These are phyloP conservation scores for Trypanosoma platydactyli DNA, from an alignment of 208 protist genomes.

Conservation along the genomic window DNA sequence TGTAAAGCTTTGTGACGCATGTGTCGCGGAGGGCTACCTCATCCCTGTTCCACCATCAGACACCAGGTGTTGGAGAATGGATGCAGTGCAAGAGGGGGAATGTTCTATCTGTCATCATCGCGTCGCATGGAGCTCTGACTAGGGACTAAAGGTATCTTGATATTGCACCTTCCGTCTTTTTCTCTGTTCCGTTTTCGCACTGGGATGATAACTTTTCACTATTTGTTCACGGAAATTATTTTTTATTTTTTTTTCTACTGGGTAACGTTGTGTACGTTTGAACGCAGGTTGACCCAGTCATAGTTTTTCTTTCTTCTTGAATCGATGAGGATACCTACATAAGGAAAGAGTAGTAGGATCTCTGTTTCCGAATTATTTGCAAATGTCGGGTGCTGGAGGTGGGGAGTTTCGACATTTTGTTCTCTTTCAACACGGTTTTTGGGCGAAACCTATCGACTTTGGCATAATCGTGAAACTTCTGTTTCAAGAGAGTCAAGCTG, in stretches of 20 bases:
- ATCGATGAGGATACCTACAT: no score
- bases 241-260: no score
- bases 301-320: no score
- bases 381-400: neutral
- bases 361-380: neutral
- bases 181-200: no score
- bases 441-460: conserved; percentile 49
- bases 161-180: no score
- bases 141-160: neutral
- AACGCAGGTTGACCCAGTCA: no score
- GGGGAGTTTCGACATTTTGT: conserved; percentile 58
- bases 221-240: no score
- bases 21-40: conserved; percentile 48
- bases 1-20: conserved; percentile 43
- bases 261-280: no score
- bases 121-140: conserved; percentile 3
- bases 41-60: conserved; percentile 32
- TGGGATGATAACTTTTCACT: no score
- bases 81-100: conserved; percentile 10
- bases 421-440: conserved; percentile 67
- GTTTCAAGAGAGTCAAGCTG: conserved; percentile 24
- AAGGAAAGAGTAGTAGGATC: no score
- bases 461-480: conserved; percentile 33
- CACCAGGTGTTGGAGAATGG: conserved; percentile 1
- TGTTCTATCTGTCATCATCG: conserved; percentile 28